Evolutionary conservation across 176 grass and related monocot species (phyloP).

Genomic region (Neostapfia colusana): DNA sequence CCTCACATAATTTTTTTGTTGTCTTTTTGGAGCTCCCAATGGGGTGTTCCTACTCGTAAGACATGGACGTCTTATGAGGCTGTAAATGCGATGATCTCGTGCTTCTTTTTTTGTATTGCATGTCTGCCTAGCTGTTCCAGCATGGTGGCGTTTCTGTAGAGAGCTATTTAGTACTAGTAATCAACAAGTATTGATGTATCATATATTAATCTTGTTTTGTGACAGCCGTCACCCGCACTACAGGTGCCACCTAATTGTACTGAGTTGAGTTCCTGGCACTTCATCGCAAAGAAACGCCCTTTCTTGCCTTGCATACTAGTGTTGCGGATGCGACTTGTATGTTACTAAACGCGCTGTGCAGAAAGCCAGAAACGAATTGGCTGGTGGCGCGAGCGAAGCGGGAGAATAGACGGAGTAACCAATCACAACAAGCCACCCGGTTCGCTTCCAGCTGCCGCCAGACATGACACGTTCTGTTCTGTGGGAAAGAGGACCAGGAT

Average conservation of each 20-base stretch:
- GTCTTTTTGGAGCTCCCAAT: background rate
- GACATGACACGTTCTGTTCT: background rate
- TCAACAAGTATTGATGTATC: background rate
- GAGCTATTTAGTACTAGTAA: background rate
- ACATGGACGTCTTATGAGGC: conserved; percentile 8
- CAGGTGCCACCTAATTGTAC: background rate
- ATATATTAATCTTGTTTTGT: background rate
- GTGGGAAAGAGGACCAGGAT: background rate
- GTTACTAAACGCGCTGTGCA: background rate
- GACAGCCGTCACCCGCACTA: background rate
- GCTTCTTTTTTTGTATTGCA: conserved; percentile 8
- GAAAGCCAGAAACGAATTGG: background rate
- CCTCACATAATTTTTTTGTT: background rate
- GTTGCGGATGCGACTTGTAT: background rate
- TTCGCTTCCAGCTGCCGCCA: background rate
- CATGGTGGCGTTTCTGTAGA: conserved; percentile 26
- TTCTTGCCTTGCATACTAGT: conserved; percentile 13
- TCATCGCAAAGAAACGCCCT: conserved; percentile 9
- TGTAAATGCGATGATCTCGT: conserved; percentile 37
- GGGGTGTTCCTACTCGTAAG: conserved; percentile 13
- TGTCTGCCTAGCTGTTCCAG: conserved; percentile 20
- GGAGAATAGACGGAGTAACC: background rate
- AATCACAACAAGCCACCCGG: background rate
- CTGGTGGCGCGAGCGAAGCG: background rate
- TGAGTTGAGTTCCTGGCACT: background rate